Percentiles rank a stretch among this genome's conserved stretches.
Evolutionary conservation across 2,329 filamentous ascomycete genomes (phyloP).

Genomic region (Cordyceps militaris): DNA sequence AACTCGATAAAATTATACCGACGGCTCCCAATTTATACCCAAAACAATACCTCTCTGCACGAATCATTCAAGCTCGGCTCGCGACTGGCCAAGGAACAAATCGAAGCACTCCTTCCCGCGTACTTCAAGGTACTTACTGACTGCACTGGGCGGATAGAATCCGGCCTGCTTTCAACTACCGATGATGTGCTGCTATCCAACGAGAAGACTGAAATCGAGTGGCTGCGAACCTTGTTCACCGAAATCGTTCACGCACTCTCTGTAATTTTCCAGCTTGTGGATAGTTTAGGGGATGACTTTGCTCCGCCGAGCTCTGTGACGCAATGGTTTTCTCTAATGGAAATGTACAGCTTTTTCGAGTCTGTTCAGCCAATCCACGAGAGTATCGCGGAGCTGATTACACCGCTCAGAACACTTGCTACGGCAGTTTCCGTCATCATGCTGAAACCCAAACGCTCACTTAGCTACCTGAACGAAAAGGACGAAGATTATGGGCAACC

Average conservation of each 20-base stretch:
- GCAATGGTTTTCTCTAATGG: conserved; percentile 70
- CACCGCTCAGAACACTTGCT: conserved; percentile 62
- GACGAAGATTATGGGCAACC: conserved; percentile 30
- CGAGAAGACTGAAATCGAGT: conserved; percentile 50
- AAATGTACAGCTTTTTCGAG: conserved; percentile 62
- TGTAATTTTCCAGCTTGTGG: conserved; percentile 65
- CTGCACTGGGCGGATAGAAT: conserved; percentile 43
- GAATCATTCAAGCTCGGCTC: conserved; percentile 25
- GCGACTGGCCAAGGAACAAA: conserved; percentile 26
- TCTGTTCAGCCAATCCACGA: conserved; percentile 42
- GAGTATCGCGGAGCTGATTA: conserved; percentile 42
- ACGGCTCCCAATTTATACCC: conserved; percentile 29
- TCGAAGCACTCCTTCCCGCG: conserved; percentile 39
- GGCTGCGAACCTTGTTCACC: conserved; percentile 55
- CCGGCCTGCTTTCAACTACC: conserved; percentile 43
- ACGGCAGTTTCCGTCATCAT: conserved; percentile 65
- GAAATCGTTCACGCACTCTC: conserved; percentile 70
- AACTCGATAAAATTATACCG: conserved; percentile 41
- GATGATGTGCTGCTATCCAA: conserved; percentile 41
- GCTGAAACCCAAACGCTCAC: conserved; percentile 56
- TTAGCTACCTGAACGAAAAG: conserved; percentile 34
- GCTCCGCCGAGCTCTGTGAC: conserved; percentile 52
- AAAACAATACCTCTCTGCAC: conserved; percentile 21
- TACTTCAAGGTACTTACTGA: conserved; percentile 41
- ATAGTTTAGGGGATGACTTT: conserved; percentile 47